Evolutionary conservation across 331 rosid species (phyloP), one percentile per base, ranked within the genome.

Genomic region (Arachis monticola): DNA sequence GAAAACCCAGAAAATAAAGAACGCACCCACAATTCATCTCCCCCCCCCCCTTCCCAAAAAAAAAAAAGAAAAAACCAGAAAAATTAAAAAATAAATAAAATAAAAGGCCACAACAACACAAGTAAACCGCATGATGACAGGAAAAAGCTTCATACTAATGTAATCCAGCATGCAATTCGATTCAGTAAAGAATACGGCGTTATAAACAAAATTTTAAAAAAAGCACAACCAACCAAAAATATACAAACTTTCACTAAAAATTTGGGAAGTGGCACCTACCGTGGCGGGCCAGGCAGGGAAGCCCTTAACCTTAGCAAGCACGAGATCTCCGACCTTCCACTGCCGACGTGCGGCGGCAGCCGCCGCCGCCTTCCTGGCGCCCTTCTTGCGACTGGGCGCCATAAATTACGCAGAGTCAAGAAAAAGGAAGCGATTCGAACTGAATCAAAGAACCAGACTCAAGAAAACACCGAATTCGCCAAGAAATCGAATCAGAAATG

Each of bases 201-300:
- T 6, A 75, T 1, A 32, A 32, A 3, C 40, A 35, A 35, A 35
- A 35, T n/a, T n/a, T 66, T 13, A 35, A 35, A 35, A 38, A 35
- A 35, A 35, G 46, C 59, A 35, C 8, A 68, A 57, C 42, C 58
- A 52, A 67, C 13, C 27, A 51, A 67, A 45, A 61, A 57, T 66
- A 45, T 14, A 12, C 41, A 47, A 45, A 32, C 8, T 55, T 10
- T 50, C 46, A 61, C 47, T 44, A 8, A 45, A 6, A 57, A 66
- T 64, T 27, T 41, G 58, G n/a, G 7, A 45, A 22, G n/a, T 1
- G 50, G 35, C 44, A 66, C 86, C 27, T 69, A 92, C 99, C 83
- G 84, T 85, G 11, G 99, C 99, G 75, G 99, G 99, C 99, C 99
- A 95, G 76, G 97, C 85, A 82, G 99, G 98, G 74, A 88, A 95